Base-by-base conservation (phyloP, 2,329 filamentous ascomycete species). In the Pezicula carpinea region DNA sequence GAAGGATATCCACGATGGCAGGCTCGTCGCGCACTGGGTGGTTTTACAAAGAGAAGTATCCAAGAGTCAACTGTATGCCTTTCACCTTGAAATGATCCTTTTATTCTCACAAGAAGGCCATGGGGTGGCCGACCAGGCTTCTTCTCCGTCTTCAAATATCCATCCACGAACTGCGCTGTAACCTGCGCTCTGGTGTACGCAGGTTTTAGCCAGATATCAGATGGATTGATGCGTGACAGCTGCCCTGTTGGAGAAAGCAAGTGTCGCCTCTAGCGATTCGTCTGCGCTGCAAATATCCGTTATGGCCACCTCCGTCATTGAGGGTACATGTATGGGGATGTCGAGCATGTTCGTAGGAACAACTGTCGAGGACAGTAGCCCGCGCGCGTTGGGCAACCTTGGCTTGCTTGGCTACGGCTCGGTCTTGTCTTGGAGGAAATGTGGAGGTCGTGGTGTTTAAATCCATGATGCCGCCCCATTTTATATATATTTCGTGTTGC, bases 81-180 rank as follows among this genome's bases (percentile, higher is more conserved):
- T 65, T 62, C 42, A 80, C 61, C 42, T 78, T 72, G 63, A 82
- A 78, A 41, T 76, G 76, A 62, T 83, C 80, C 59, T 84, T n/a
- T 80, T 32, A 82, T 65, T 0, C 74, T 5, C 18, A 80, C 66
- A 1, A 76, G 76, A 1, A 80, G 63, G 3, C 80, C 81, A 62
- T 85, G 80, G 6, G 85, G 66, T 7, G 80, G 79, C 23, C 23
- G 7, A 10, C 11, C 7, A 8, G 23, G 3, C 11, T 26, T 26
- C 23, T 26, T 26, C 23, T 26, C 23, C 23, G 7, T 26, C 23
- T 26, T 10, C 23, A 26, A 6, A 10, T 26, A 26, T 26, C 11
- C 23, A 8, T 26, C 23, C 11, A 26, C 3, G 23, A 26, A 26
- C 23, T 26, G 23, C 11, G 23, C 23, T 26, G 7, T 26, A 8